phyloP scores from a whole-genome alignment of 805 yeast species.

The Wickerhamiella occidentalis region DNA sequence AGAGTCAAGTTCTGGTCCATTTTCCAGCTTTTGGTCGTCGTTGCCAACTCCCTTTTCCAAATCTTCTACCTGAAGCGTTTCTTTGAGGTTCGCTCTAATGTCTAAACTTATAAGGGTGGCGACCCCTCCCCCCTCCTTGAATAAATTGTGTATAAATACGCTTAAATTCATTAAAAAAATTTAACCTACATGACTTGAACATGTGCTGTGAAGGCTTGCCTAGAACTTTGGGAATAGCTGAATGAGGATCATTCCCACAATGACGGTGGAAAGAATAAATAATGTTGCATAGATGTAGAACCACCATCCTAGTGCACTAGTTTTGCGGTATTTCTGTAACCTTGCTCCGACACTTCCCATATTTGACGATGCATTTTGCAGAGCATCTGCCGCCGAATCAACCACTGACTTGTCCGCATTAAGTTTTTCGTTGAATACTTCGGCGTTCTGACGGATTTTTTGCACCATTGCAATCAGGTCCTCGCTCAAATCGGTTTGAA shows the following conservation, averaged over 20 bases:
- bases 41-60: conserved; percentile 80
- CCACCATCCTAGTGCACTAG: conserved; percentile 31
- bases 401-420: conserved; percentile 28
- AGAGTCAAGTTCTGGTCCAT: conserved; percentile 98
- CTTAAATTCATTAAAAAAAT: too few species aligned
- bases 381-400: conserved; percentile 26
- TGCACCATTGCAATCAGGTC: conserved; percentile 41
- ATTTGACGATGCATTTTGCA: conserved; percentile 26
- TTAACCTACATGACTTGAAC: too few species aligned
- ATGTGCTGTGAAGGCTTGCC: too few species aligned
- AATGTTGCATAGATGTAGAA: conserved; percentile 30
- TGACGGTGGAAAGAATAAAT: conserved; percentile 27
- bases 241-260: conserved; percentile 28
- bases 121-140: too few species aligned
- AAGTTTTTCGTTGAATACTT: conserved; percentile 32
- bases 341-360: conserved; percentile 29
- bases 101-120: conserved; percentile 42
- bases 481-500: conserved; percentile 38
- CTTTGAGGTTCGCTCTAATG: conserved; percentile 86
- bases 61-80: conserved; percentile 87
- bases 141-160: too few species aligned
- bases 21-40: conserved; percentile 78
- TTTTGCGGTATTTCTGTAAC: conserved; percentile 26
- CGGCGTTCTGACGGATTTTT: conserved; percentile 38
- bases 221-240: conserved; percentile 31